These are phyloP conservation scores for Hirschfeldia incana DNA, from an alignment of 345 rosid species.

Conservation along the genomic window DNA sequence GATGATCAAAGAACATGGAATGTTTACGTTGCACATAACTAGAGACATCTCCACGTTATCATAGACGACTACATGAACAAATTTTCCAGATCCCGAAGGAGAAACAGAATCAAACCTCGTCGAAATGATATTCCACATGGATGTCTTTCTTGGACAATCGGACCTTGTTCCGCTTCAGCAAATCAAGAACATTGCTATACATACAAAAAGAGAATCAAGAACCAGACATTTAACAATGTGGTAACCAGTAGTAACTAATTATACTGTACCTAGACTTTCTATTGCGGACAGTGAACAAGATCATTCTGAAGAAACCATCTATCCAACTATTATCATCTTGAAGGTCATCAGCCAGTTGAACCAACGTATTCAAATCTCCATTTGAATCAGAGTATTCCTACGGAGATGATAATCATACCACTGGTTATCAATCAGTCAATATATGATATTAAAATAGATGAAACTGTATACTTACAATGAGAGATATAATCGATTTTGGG, in stretches of 20 bases:
- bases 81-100: not conserved
- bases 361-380: slow-evolving; percentile 50
- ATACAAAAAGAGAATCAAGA: slow-evolving; percentile 31
- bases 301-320: slow-evolving; percentile 66
- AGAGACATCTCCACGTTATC: slow-evolving; percentile 6
- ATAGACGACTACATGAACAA: slow-evolving; percentile 11
- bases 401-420: not conserved
- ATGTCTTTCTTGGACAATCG: slow-evolving; percentile 46
- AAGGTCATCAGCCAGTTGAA: slow-evolving; percentile 62
- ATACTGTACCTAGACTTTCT: slow-evolving; percentile 57
- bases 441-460: not conserved
- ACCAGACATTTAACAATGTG: slow-evolving; percentile 7
- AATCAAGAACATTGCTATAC: slow-evolving; percentile 54
- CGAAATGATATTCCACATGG: slow-evolving; percentile 51
- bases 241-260: not conserved
- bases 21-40: not conserved
- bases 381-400: slow-evolving; percentile 57
- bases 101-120: slow-evolving; percentile 58
- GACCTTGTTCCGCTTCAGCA: slow-evolving; percentile 61
- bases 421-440: not conserved
- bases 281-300: slow-evolving; percentile 51
- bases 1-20: not conserved
- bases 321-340: slow-evolving; percentile 52
- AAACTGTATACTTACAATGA: slow-evolving; percentile 64
- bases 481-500: slow-evolving; percentile 62